Percentiles rank a stretch among this genome's conserved stretches.
phyloP scores from a whole-genome alignment of 2,329 filamentous ascomycete genomes.

The Albophoma yamanashiensis region DNA sequence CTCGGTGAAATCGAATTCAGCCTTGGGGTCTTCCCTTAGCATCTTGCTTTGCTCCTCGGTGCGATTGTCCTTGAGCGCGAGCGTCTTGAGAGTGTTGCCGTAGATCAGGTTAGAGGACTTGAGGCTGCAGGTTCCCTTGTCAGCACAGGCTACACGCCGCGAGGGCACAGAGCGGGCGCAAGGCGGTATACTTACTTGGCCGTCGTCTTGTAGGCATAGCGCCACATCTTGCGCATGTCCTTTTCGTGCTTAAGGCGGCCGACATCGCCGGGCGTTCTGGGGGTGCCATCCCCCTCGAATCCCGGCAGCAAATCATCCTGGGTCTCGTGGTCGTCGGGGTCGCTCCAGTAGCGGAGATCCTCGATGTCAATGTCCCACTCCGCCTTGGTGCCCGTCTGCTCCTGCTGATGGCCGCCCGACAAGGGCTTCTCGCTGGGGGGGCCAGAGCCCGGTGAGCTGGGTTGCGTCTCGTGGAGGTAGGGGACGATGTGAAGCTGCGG shows the following conservation, averaged over 20 bases:
- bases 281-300: conserved; percentile 24
- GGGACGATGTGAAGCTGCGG: conserved; percentile 24
- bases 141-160: not conserved
- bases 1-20: conserved; percentile 26
- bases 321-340: conserved; percentile 23
- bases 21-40: conserved; percentile 22
- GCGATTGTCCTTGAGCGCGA: conserved; percentile 29
- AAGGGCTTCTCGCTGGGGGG: not conserved
- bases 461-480: conserved; percentile 9
- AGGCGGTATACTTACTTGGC: conserved; percentile 23
- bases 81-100: conserved; percentile 40
- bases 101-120: conserved; percentile 42
- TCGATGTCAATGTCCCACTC: conserved; percentile 24
- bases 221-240: conserved; percentile 30
- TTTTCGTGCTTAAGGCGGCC: conserved; percentile 27
- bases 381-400: conserved; percentile 7
- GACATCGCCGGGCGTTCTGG: conserved; percentile 19
- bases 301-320: conserved; percentile 23
- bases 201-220: conserved; percentile 27
- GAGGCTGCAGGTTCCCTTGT: conserved; percentile 19
- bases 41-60: conserved; percentile 17
- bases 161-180: not conserved
- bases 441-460: not conserved
- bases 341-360: conserved; percentile 23
- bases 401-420: conserved; percentile 4